Evolutionary conservation across 2,329 filamentous ascomycete genomes (phyloP).

Genomic region (Trichoderma afroharzianum): DNA sequence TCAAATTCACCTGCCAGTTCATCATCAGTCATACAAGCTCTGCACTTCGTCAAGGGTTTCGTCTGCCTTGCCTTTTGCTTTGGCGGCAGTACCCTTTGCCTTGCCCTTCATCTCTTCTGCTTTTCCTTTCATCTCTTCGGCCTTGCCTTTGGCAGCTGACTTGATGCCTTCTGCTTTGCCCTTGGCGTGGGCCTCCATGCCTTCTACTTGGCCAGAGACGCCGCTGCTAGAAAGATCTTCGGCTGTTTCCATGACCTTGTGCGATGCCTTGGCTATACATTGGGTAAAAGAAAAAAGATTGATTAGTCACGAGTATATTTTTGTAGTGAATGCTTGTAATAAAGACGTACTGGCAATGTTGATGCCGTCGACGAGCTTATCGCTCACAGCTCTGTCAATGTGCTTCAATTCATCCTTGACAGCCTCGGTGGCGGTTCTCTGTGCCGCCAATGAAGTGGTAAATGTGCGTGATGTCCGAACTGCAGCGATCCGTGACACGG

Average conservation of each 20-base stretch:
- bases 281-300: not conserved
- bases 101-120: conserved; percentile 39
- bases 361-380: conserved; percentile 61
- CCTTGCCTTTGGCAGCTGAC: conserved; percentile 36
- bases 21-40: conserved; percentile 29
- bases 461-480: conserved; percentile 47
- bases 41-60: conserved; percentile 39
- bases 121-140: conserved; percentile 35
- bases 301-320: not conserved
- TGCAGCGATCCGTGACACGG: conserved; percentile 37
- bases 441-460: conserved; percentile 42
- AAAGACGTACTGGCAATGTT: conserved; percentile 50
- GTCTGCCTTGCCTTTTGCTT: conserved; percentile 45
- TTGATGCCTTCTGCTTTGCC: conserved; percentile 33
- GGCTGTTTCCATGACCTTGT: conserved; percentile 47
- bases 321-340: not conserved
- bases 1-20: not conserved
- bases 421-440: conserved; percentile 50
- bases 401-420: conserved; percentile 59
- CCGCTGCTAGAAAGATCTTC: conserved; percentile 34
- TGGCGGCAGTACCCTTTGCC: conserved; percentile 36
- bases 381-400: conserved; percentile 57
- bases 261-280: conserved; percentile 35
- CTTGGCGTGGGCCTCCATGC: conserved; percentile 34
- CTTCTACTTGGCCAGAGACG: conserved; percentile 33